Percentiles rank a stretch among this genome's conserved stretches.
Conservation (phyloP, 176 grass and related monocot genomes). For the Oryza coarctata region DNA sequence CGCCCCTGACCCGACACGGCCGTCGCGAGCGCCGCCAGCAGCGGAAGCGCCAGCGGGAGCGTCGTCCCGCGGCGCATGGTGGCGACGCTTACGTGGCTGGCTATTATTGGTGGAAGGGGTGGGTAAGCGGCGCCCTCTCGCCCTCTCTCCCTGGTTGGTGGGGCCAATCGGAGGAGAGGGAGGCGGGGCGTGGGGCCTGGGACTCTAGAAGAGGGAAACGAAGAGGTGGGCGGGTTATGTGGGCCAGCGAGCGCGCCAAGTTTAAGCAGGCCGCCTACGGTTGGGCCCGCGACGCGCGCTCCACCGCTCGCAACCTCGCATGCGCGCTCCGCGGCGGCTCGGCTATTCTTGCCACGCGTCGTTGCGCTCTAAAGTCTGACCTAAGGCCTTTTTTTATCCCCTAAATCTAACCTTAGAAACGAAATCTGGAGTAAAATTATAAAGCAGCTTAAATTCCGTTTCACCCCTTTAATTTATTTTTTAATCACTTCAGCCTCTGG, state of each 20-base stretch:
- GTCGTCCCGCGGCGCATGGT: conserved; percentile 25
- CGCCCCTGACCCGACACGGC: conserved; percentile 36
- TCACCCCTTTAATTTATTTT: too few species aligned
- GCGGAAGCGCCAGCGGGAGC: conserved; percentile 41
- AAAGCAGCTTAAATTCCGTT: too few species aligned
- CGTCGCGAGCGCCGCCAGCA: background rate
- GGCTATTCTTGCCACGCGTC: too few species aligned
- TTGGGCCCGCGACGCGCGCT: background rate
- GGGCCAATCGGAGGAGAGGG: conserved; percentile 60
- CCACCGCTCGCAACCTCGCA: too few species aligned
- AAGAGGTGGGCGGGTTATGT: conserved; percentile 37
- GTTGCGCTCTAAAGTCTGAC: too few species aligned
- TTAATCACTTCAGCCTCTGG: too few species aligned
- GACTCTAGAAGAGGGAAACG: background rate
- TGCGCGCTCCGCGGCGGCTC: too few species aligned
- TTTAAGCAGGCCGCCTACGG: conserved; percentile 22
- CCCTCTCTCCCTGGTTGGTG: conserved; percentile 49
- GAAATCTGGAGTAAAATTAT: too few species aligned
- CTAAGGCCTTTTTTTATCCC: too few species aligned
- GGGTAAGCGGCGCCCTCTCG: conserved; percentile 24
- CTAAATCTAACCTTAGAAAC: too few species aligned
- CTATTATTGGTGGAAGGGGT: background rate
- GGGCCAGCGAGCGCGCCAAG: conserved; percentile 20
- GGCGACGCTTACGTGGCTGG: background rate
- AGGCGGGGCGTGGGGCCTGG: background rate